Evolutionary conservation across 192 early-diverging fungal genomes (phyloP).

Genomic region (Pilobolus umbonatus): DNA sequence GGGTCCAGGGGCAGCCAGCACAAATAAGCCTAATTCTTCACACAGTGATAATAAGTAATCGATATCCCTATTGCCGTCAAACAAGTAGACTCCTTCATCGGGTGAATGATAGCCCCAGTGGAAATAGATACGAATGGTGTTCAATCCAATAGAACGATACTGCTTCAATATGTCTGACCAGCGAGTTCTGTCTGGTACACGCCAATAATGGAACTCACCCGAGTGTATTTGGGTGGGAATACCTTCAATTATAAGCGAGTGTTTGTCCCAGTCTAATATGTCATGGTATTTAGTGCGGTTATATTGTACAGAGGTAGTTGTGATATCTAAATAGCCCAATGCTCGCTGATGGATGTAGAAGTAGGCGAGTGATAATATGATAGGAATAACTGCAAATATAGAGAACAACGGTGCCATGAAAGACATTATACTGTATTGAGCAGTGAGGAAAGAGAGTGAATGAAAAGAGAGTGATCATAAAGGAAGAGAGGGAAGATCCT

Average conservation of each 20-base stretch:
- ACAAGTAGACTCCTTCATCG: constrained; percentile 64
- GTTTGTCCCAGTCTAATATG: constrained; percentile 63
- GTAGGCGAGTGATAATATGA: constrained; percentile 14
- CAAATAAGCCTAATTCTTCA: constrained; percentile 67
- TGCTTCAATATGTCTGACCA: constrained; percentile 68
- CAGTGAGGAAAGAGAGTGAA: too few relatives aligned
- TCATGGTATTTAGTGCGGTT: constrained; percentile 34
- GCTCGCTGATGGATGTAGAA: constrained; percentile 26
- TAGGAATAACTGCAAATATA: constrained; percentile 26
- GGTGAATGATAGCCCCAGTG: constrained; percentile 89
- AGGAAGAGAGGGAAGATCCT: too few relatives aligned
- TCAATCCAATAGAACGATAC: constrained; percentile 71
- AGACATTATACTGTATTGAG: constrained; percentile 1
- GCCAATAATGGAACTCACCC: constrained; percentile 89
- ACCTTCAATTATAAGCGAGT: constrained; percentile 66
- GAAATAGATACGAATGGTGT: constrained; percentile 82
- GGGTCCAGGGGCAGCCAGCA: constrained; percentile 78
- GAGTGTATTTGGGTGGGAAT: constrained; percentile 58
- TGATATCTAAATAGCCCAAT: constrained; percentile 32
- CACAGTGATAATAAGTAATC: constrained; percentile 67
- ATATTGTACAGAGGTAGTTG: constrained; percentile 37
- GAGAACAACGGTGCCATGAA: constrained; percentile 17
- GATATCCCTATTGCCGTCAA: constrained; percentile 70
- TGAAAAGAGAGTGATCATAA: too few relatives aligned
- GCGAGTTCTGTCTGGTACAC: constrained; percentile 57